Base-by-base conservation (phyloP, 1,284 basidiomycete species). In the Neotropicomus parvogracilis region DNA sequence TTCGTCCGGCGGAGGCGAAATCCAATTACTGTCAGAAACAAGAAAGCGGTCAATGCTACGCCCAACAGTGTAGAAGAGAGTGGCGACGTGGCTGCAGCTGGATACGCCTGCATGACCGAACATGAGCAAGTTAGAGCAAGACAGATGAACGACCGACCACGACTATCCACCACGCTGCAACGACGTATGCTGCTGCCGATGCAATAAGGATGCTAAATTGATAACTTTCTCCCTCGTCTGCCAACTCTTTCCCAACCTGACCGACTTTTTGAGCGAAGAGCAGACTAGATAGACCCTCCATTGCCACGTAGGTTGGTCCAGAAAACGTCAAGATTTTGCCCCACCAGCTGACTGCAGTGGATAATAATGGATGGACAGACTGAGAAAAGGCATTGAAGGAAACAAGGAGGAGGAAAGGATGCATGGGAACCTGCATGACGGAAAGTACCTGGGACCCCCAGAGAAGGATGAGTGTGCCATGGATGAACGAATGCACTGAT, bases 21-120 rank as follows among this genome's bases (percentile, higher is more conserved):
- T 6, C 91, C 91, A 55, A 97, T 95, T 54, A 91, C 77, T 2
- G 89, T 92, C 32, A 97, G 77, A 70, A 97, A 97, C 38, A 95
- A 64, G 55, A 85, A 74, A 8, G 77, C 75, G 1, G 85, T 85
- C 50, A 83, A 59, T 11, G 87, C 85, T 12, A 85, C 88, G 5
- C 91, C 91, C 14, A 93, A 73, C 14, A 94, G 71, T 0, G 90
- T 92, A 2, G 91, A 88, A n/a, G 88, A 86, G 31, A 92, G 70
- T 6, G 88, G 88, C 1, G 88, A 88, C 2, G 83, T 77, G 6
- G 91, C 91, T 8, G 88, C 86, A 9, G 81, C 75, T 19, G 88
- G 83, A 65, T 90, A 91, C 4, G 86, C 78, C 83, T 89, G 55
- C 34, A 52, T 39, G 40, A 40, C 47, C 36, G 46, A 35, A 41